These are phyloP conservation scores for Westerdykella ornata DNA, from an alignment of 2,329 filamentous ascomycete genomes.

Conservation along the genomic window DNA sequence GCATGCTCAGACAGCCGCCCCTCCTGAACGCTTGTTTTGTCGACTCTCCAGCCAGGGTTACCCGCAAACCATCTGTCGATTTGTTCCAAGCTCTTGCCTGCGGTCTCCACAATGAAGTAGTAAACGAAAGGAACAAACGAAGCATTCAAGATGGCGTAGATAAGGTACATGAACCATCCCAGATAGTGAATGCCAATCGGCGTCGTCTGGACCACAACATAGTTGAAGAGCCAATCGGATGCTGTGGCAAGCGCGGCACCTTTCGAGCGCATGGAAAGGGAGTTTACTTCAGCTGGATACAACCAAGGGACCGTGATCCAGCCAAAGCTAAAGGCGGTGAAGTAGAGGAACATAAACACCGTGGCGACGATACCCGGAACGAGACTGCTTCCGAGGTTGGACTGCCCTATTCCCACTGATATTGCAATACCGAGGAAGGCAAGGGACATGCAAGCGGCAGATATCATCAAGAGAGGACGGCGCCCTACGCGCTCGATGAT, in stretches of 20 bases:
- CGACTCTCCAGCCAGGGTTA: conserved; percentile 2
- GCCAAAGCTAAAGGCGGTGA: conserved; percentile 1
- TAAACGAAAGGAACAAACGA: conserved; percentile 41
- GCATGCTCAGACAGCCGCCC: background rate
- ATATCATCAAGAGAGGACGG: conserved; percentile 5
- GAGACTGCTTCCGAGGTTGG: background rate
- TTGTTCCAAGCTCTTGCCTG: conserved; percentile 41
- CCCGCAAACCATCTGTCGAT: conserved; percentile 32
- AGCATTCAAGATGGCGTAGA: conserved; percentile 13
- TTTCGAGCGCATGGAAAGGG: conserved; percentile 6
- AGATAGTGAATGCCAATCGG: conserved; percentile 34
- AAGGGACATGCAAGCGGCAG: conserved; percentile 5
- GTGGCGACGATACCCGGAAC: conserved; percentile 8
- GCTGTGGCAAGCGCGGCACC: conserved; percentile 7
- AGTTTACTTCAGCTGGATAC: conserved; percentile 9
- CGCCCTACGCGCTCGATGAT: conserved; percentile 7
- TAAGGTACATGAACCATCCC: conserved; percentile 16
- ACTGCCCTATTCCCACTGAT: conserved; percentile 12
- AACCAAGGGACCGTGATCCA: conserved; percentile 8
- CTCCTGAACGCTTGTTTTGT: background rate
- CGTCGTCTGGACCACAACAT: conserved; percentile 21
- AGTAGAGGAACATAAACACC: conserved; percentile 9
- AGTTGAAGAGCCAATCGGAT: conserved; percentile 7
- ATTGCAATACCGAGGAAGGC: conserved; percentile 13
- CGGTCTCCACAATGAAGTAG: conserved; percentile 47